Percentiles rank a stretch among this genome's conserved stretches.
Conservation (phyloP, 805 yeast species). For the Lipomyces starkeyi region DNA sequence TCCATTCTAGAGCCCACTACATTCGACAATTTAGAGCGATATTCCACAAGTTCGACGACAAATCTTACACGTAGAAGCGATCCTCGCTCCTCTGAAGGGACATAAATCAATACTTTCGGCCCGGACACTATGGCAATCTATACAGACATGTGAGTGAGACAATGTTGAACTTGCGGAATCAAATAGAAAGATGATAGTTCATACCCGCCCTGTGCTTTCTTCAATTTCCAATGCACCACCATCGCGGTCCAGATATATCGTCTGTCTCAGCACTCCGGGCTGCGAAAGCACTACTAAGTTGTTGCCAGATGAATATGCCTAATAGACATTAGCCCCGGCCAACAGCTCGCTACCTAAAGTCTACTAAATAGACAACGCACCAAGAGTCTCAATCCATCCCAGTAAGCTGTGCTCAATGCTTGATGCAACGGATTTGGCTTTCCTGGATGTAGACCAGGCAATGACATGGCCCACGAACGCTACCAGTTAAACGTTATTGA, state of each 20-base stretch:
- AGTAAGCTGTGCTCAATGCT: constrained; percentile 62
- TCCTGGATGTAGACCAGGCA: constrained; percentile 74
- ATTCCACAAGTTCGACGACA: background rate
- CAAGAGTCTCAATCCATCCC: constrained; percentile 69
- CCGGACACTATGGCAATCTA: constrained; percentile 39
- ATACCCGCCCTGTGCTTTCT: constrained; percentile 56
- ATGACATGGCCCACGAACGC: constrained; percentile 44
- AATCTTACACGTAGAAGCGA: constrained; percentile 19
- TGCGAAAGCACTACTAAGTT: constrained; percentile 72
- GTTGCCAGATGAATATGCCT: constrained; percentile 85
- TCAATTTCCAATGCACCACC: constrained; percentile 71
- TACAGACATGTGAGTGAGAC: background rate
- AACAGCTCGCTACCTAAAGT: background rate
- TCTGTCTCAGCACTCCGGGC: constrained; percentile 66
- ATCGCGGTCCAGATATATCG: constrained; percentile 72
- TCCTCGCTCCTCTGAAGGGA: constrained; percentile 24
- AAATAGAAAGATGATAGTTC: constrained; percentile 19
- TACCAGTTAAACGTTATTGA: background rate
- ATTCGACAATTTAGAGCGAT: background rate
- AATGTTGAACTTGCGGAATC: background rate
- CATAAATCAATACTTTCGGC: constrained; percentile 31
- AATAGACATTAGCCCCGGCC: background rate
- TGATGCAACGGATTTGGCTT: constrained; percentile 68
- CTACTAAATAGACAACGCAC: constrained; percentile 39
- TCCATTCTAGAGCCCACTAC: constrained; percentile 34